Conservation (phyloP, 1,284 basidiomycete species). For the Cerioporus squamosus region DNA sequence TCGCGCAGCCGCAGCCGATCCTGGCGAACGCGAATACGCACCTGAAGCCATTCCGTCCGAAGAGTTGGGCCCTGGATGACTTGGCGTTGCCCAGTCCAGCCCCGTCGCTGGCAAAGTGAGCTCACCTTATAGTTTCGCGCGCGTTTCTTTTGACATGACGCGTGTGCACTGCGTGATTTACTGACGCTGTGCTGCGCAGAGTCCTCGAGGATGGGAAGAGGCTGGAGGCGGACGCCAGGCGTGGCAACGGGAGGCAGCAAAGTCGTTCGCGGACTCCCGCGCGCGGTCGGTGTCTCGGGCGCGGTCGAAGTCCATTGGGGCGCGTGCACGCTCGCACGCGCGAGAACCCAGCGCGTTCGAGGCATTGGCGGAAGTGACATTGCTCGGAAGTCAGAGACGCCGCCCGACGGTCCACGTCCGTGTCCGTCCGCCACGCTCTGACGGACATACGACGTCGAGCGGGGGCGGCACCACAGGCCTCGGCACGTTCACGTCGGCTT, state of each 20-base stretch:
- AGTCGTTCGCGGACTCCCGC: slow-evolving; percentile 67
- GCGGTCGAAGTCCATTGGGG: slow-evolving; percentile 60
- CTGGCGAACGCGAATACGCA: slow-evolving; percentile 8
- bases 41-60: slow-evolving; percentile 38
- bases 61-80: slow-evolving; percentile 62
- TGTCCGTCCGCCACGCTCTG: slow-evolving; percentile 22
- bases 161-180: slow-evolving; percentile 4
- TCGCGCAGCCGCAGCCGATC: no score
- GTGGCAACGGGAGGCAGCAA: slow-evolving; percentile 66
- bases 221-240: slow-evolving; percentile 60
- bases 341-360: slow-evolving; percentile 46
- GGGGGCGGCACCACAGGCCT: slow-evolving; percentile 22
- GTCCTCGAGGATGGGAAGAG: slow-evolving; percentile 66
- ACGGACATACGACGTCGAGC: slow-evolving; percentile 19
- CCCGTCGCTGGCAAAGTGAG: slow-evolving; percentile 64
- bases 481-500: slow-evolving; percentile 22
- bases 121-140: slow-evolving; percentile 29
- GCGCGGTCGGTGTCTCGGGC: slow-evolving; percentile 64
- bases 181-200: slow-evolving; percentile 39
- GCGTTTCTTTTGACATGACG: neutral
- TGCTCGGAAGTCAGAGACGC: slow-evolving; percentile 63
- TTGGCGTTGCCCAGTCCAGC: slow-evolving; percentile 60
- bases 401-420: slow-evolving; percentile 51
- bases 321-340: slow-evolving; percentile 29
- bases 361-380: slow-evolving; percentile 62